Base-by-base conservation (phyloP, 768 basidiomycete species). In the Mrakia gelida region DNA sequence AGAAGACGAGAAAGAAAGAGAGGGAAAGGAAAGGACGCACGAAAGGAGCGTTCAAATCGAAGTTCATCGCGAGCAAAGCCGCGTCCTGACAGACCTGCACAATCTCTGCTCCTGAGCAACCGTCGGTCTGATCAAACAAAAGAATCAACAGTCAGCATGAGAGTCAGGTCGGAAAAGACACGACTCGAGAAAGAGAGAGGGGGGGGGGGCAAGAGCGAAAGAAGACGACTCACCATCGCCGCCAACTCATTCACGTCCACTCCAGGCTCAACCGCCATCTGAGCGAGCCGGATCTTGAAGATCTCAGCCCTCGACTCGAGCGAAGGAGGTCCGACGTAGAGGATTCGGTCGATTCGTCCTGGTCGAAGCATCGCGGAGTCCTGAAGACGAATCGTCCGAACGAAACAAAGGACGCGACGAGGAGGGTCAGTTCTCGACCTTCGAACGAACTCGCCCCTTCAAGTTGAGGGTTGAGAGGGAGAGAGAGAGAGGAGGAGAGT, bases 101-200 rank as follows among this genome's bases (percentile, higher is more conserved):
- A 49, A 98, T 90, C 84, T 99, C 97, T 8, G 97, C 97, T 7
- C 97, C 97, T 28, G 95, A 98, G 83, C 94, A 99, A 0, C 96
- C 97, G 15, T 92, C 90, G 1, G 95, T 92, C 97, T 71, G 52
- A 26, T 15, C 30, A 56, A n/a, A 13, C 26, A 45, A 81, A 75
- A 34, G 94, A 94, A 85, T 94, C 85, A 70, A 83, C 63, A 6
- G 93, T 93, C 61, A 98, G 18, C 32, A 7, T 21, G 18, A 23
- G 65, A n/a, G n/a, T n/a, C n/a, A n/a, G n/a, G n/a, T n/a, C n/a
- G n/a, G n/a, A n/a, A n/a, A n/a, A n/a, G n/a, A n/a, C n/a, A n/a
- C n/a, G n/a, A n/a, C n/a, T n/a, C n/a, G n/a, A n/a, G n/a, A n/a
- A n/a, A n/a, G n/a, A n/a, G n/a, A n/a, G n/a, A n/a, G n/a, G n/a